Evolutionary conservation across 495 filamentous ascomycete species (phyloP), one percentile per base, ranked within the genome.

Genomic region (Geoglossum glabrum): DNA sequence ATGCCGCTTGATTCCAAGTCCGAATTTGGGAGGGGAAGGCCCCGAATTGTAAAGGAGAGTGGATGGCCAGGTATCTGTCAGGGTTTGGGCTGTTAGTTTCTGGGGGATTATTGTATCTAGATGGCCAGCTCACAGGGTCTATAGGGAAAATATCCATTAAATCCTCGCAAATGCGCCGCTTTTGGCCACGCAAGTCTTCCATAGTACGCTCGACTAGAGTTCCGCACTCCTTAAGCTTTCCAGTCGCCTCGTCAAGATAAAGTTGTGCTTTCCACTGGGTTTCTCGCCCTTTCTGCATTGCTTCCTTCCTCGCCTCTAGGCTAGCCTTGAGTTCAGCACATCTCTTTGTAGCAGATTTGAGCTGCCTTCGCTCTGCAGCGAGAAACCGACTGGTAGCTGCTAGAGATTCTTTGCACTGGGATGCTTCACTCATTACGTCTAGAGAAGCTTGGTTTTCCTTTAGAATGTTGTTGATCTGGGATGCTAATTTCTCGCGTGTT

Each of bases 151-250:
- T 83, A 13, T 69, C 67, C 23, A 81, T 69, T 0, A 96, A 73
- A 62, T 94, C 89, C 64, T 88, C 84, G 63, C 86, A 86, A 56
- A 96, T 85, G 21, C 92, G 81, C 7, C 90, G 79, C 30, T 86
- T 80, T 68, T 98, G 92, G 26, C 83, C 86, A 62, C 78, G 81
- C 40, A 83, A 79, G 19, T 81, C 79, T 38, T 82, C 74, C 43
- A 72, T 74, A 15, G 78, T 82, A 19, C 76, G 64, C 10, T 72
- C 67, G 19, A 83, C 69, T 10, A 84, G 66, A n/a, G 70, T 66
- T 17, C 69, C 69, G 55, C 76, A 79, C 10, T 75, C 68, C 0
- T 70, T 62, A 54, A 92, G 72, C 56, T 84, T 81, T 45, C 75
- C 73, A 6, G 80, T 80, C 50, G 73, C 72, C n/a, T 74, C 67